Conservation (phyloP, 345 rosid genomes). For the Eucalyptus paniculata region DNA sequence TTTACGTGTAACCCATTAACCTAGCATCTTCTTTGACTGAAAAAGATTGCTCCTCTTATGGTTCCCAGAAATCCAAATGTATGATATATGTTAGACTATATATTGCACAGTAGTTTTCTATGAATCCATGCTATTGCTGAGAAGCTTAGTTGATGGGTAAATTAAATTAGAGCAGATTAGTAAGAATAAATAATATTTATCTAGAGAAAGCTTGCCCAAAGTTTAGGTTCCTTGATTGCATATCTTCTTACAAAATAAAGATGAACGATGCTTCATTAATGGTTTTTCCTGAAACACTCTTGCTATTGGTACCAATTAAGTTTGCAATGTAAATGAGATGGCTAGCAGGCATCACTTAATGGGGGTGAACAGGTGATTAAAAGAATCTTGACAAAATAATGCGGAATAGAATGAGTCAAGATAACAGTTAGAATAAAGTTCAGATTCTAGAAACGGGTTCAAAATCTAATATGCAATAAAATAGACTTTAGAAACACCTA, state of each 20-base stretch:
- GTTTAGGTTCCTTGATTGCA: not conserved
- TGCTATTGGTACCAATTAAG: not conserved
- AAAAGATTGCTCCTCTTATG: not conserved
- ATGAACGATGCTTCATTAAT: not conserved
- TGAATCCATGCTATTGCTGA: not conserved
- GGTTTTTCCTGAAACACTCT: not conserved
- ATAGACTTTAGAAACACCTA: no score
- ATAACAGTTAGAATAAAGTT: no score
- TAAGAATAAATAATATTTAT: not conserved
- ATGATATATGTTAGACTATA: not conserved
- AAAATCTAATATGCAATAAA: no score
- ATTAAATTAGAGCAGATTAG: not conserved
- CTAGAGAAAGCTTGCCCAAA: not conserved
- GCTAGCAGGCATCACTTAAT: no score
- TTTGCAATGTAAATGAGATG: not conserved
- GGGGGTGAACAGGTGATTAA: no score
- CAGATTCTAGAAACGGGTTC: accelerated
- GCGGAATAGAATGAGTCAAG: no score
- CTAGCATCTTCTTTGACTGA: not conserved
- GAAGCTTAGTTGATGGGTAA: not conserved
- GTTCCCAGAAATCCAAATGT: not conserved
- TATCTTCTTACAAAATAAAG: not conserved
- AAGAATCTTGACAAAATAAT: no score
- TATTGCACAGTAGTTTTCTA: not conserved
- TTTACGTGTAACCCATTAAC: not conserved